A percentile compares a stretch with the other conserved stretches of the same genome.
Evolutionary conservation across 2,329 filamentous ascomycete species (phyloP).

Genomic region (Aspergillus sojae): DNA sequence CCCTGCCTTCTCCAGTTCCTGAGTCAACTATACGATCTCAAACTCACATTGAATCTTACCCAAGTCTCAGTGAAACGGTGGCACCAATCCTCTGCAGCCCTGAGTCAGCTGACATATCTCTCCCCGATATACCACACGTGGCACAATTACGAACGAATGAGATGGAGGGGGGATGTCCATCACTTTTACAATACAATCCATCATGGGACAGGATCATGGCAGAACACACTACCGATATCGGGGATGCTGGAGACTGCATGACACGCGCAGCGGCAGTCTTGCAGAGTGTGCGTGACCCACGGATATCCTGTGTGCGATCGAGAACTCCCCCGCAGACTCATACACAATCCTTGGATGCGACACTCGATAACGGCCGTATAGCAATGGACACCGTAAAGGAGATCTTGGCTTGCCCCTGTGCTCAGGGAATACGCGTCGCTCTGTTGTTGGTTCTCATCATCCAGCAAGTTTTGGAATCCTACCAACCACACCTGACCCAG

Average conservation of each 20-base stretch:
- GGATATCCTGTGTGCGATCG: not conserved
- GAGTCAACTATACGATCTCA: not conserved
- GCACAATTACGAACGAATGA: not conserved
- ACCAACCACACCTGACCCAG: not conserved
- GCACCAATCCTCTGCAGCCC: not conserved
- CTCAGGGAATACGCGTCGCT: not conserved
- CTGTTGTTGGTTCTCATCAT: not conserved
- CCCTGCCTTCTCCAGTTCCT: not conserved
- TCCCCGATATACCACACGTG: not conserved
- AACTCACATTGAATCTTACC: not conserved
- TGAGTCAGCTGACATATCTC: not conserved
- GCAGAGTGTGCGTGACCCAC: not conserved
- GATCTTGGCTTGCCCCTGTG: not conserved
- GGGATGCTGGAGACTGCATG: not conserved
- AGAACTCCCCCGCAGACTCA: not conserved
- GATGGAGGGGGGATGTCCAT: not conserved
- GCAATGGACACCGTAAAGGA: not conserved
- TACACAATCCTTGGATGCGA: not conserved
- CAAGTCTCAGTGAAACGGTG: not conserved
- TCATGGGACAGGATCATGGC: not conserved
- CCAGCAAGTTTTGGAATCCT: not conserved
- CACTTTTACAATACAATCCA: not conserved
- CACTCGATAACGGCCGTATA: not conserved
- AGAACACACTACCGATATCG: not conserved
- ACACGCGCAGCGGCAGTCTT: not conserved